Conservation (phyloP, 208 protist species). For the Acanthamoeba lenticulata region DNA sequence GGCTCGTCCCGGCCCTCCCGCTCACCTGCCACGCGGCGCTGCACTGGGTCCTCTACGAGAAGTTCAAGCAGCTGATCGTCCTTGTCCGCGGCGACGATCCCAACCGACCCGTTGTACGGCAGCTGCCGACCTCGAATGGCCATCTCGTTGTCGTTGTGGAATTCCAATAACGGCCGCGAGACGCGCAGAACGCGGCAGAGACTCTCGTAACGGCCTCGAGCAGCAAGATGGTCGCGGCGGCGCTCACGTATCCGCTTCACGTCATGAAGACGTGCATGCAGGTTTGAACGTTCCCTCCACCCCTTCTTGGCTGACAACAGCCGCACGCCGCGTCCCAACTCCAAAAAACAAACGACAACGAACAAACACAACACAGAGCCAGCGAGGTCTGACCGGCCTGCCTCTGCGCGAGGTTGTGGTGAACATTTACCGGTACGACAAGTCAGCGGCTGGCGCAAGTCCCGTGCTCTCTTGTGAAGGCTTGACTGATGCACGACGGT, state of each 20-base stretch:
- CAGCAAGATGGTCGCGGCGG: background rate
- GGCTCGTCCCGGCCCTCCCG: background rate
- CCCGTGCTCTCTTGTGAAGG: no score
- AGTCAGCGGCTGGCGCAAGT: background rate
- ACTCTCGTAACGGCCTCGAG: conserved; percentile 2
- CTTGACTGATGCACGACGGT: no score
- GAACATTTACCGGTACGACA: background rate
- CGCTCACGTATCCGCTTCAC: conserved; percentile 43
- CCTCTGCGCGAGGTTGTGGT: background rate
- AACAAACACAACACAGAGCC: background rate
- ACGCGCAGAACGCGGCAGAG: conserved; percentile 7
- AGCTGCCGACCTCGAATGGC: background rate
- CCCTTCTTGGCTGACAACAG: background rate
- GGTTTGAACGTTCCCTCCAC: background rate
- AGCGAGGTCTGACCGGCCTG: background rate
- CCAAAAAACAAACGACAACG: background rate
- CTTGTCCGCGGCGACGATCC: background rate
- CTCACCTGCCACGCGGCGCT: background rate
- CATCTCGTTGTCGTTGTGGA: background rate
- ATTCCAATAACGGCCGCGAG: background rate
- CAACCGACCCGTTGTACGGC: background rate
- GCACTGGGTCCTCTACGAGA: background rate
- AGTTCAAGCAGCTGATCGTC: background rate
- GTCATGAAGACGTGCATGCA: conserved; percentile 62
- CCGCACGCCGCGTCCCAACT: background rate